Evolutionary conservation across 78 protist species (phyloP), one percentile per base, ranked within the genome.

Genomic region (Dictyostelium brefeldianum): DNA sequence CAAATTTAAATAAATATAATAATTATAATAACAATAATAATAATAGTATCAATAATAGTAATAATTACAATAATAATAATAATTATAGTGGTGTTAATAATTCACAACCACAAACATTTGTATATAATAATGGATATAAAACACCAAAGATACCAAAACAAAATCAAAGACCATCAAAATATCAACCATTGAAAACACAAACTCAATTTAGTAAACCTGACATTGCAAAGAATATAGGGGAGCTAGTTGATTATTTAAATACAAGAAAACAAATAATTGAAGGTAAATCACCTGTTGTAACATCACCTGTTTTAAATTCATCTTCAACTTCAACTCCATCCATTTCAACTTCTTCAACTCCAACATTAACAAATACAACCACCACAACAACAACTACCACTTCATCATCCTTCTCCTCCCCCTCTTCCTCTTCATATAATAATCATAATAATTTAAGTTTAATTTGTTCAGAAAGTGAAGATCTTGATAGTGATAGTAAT

Each of bases 151-250:
- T 62, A 22, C 70, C 70, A 62, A 62, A 25, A 25, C 17, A 17
- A 62, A 62, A 22, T 59, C 8, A 29, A 25, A 62, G 27, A 62
- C 70, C 70, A 14, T 62, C 70, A 25, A 62, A 62, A 17, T 62
- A 62, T 62, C 70, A 62, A 62, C 70, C 70, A 62, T 25, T 62
- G 22, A 62, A 62, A 62, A 62, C 70, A 62, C 70, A 62, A 25
- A 62, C 70, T 12, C 70, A 62, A 62, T 62, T 62, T 62, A 62
- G 70, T 11, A 62, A 62, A 62, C 70, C 70, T 1, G 70, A 62
- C 10, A 62, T 62, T n/a, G 70, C 70, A 22, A 62, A 62, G 27
- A 62, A 62, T 62, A 62, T 62, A 8, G 70, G 70, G 12, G 70
- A 62, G 10, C 27, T 62, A 6, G 70, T 62, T 62, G 70, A 62